Evolutionary conservation across 2,329 filamentous ascomycete genomes (phyloP).

Genomic region (Fusarium burgessii): DNA sequence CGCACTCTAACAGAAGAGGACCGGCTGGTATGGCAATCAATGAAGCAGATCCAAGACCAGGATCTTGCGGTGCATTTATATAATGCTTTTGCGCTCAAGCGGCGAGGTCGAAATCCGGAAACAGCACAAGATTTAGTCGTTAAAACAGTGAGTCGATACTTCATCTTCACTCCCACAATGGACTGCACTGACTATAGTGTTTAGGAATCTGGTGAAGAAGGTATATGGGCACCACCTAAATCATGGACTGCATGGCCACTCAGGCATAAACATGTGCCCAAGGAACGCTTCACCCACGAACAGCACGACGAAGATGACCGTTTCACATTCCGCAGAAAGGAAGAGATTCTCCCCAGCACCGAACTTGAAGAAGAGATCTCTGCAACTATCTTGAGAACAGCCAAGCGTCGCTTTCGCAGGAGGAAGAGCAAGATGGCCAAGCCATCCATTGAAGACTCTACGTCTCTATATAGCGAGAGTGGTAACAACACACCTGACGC

Average conservation of each 20-base stretch:
- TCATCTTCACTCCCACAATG: not conserved
- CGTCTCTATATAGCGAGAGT: slow-evolving; percentile 10
- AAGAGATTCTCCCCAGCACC: slow-evolving; percentile 64
- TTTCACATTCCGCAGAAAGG: slow-evolving; percentile 62
- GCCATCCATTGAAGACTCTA: slow-evolving; percentile 41
- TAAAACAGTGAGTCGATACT: slow-evolving; percentile 43
- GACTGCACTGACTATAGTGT: not conserved
- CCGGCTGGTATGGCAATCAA: slow-evolving; percentile 69
- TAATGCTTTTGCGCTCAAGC: slow-evolving; percentile 78
- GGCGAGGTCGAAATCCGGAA: slow-evolving; percentile 43
- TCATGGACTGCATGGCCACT: slow-evolving; percentile 91
- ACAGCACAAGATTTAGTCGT: slow-evolving; percentile 47
- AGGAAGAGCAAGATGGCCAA: slow-evolving; percentile 37
- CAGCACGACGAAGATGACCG: slow-evolving; percentile 60
- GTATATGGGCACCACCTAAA: slow-evolving; percentile 65
- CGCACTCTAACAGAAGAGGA: slow-evolving; percentile 70
- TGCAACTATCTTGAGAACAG: slow-evolving; percentile 72
- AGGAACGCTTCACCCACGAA: slow-evolving; percentile 62
- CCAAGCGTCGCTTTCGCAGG: slow-evolving; percentile 72
- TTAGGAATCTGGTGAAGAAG: slow-evolving; percentile 49
- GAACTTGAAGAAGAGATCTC: slow-evolving; percentile 77
- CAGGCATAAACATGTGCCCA: slow-evolving; percentile 70
- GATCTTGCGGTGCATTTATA: slow-evolving; percentile 84
- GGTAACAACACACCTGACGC: slow-evolving; percentile 11
- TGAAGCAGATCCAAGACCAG: slow-evolving; percentile 71